Percentiles rank a stretch among this genome's conserved stretches.
Evolutionary conservation across 2,329 filamentous ascomycete species (phyloP).

Genomic region (Colletotrichum sp.): DNA sequence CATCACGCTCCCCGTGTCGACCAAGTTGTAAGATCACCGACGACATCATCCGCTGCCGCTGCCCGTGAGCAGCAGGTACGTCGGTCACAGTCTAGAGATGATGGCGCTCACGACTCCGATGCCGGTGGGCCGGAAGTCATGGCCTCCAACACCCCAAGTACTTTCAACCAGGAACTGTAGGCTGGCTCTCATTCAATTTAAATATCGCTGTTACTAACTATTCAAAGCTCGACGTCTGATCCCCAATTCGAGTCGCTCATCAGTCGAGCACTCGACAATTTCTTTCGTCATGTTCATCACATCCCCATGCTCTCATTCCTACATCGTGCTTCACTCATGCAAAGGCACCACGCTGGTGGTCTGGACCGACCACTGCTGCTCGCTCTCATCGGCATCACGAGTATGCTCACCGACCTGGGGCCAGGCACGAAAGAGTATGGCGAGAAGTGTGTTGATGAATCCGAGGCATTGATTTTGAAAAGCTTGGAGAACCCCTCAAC

Average conservation of each 20-base stretch:
- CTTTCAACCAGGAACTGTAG: conserved; percentile 38
- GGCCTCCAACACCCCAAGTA: conserved; percentile 37
- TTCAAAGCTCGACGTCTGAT: conserved; percentile 37
- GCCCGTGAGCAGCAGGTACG: conserved; percentile 1
- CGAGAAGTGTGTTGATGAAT: conserved; percentile 58
- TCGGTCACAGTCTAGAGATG: conserved; percentile 12
- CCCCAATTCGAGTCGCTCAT: conserved; percentile 55
- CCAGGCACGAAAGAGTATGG: conserved; percentile 57
- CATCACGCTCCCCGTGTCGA: conserved; percentile 3
- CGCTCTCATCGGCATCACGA: conserved; percentile 61
- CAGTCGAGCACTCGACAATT: conserved; percentile 58
- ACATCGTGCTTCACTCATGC: conserved; percentile 64
- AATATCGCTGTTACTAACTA: background rate
- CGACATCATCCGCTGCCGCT: background rate
- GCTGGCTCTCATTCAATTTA: conserved; percentile 13
- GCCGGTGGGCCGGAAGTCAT: conserved; percentile 29
- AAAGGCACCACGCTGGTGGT: conserved; percentile 61
- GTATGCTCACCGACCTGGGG: conserved; percentile 60
- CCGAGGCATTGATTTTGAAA: conserved; percentile 55
- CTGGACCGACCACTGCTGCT: conserved; percentile 60
- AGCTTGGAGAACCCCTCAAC: conserved; percentile 62
- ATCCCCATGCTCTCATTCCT: conserved; percentile 64
- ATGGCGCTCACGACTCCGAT: conserved; percentile 13
- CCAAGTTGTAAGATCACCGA: conserved; percentile 1
- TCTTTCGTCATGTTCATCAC: conserved; percentile 64